Base-by-base conservation (phyloP, 306 rosid genomes). In the Vigna mungo region DNA sequence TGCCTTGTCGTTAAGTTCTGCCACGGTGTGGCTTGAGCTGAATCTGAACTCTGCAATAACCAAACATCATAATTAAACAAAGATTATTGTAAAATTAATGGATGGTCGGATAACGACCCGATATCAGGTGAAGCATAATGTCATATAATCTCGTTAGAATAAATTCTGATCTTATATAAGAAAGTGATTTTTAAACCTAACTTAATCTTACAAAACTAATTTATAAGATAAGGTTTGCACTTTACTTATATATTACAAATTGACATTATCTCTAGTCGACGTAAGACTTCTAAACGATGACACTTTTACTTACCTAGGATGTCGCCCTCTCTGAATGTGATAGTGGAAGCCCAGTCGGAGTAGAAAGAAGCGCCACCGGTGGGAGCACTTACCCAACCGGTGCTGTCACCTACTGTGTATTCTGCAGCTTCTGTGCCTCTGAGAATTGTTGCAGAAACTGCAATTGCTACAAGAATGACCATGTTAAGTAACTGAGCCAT, bases 301-400 rank as follows among this genome's bases (percentile, higher is more conserved):
- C 12, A 9, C 3, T 56, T 4, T 10, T 7, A 14, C 25, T 56
- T 2, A 88, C 92, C 83, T 34, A 89, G 69, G 39, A 43, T 36
- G 66, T 89, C 90, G 2, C 54, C 63, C 15, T 18, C 72, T 0
- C 5, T 48, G 75, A 89, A 84, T 13, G n/a, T 70, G 20, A 61
- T 49, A 9, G 2, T 32, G 18, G 81, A 1, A 5, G 83, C 83
- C 92, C 92, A 89, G 8, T 25, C 4, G 0, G 83, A 73, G 25
- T 84, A 89, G 2, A 83, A 81, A 3, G 78, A 52, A 13, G 86
- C 34, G 0, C 44, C 85, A 34, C 71, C 36, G 0, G 86, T 0
- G 17, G 83, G 85, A 54, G 49, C 5, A 20, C 1, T 60, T 5
- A 0, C 48, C 92, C 90, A 88, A 54, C 83, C 90, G 0, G 56